These are phyloP conservation scores for Cystobasidium pallidum DNA, from an alignment of 1,284 basidiomycete genomes.

Conservation along the genomic window DNA sequence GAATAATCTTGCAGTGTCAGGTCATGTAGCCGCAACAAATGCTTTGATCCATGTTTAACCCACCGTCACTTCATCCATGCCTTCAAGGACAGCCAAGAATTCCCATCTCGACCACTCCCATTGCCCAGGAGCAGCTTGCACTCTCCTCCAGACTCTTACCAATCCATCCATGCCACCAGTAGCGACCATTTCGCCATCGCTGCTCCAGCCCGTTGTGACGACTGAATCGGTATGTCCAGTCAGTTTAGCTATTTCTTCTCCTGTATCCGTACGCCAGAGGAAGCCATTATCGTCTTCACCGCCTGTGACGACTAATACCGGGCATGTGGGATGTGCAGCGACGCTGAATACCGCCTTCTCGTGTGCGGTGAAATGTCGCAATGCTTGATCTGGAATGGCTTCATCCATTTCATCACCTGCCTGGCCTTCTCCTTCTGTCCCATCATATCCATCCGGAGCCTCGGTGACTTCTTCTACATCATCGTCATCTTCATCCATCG, in stretches of 20 bases:
- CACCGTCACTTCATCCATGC: slow-evolving; percentile 92
- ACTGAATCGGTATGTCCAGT: slow-evolving; percentile 93
- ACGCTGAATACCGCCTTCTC: slow-evolving; percentile 71
- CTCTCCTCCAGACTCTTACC: slow-evolving; percentile 84
- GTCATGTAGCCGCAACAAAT: no score
- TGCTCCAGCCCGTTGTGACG: slow-evolving; percentile 75
- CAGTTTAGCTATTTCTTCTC: slow-evolving; percentile 77
- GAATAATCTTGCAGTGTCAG: no score
- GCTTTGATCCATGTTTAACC: slow-evolving; percentile 54
- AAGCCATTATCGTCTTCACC: slow-evolving; percentile 95
- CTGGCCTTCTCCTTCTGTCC: slow-evolving; percentile 25
- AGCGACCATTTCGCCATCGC: slow-evolving; percentile 86
- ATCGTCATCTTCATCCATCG: slow-evolving; percentile 42
- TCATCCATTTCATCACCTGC: slow-evolving; percentile 35
- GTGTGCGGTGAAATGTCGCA: slow-evolving; percentile 58
- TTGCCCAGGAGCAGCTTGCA: slow-evolving; percentile 53
- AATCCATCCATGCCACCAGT: slow-evolving; percentile 98
- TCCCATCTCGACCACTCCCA: slow-evolving; percentile 79
- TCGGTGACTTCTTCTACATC: slow-evolving; percentile 16
- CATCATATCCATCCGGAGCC: slow-evolving; percentile 7
- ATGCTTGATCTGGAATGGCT: slow-evolving; percentile 53
- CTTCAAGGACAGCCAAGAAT: slow-evolving; percentile 86
- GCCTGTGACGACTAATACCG: slow-evolving; percentile 83
- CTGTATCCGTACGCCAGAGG: slow-evolving; percentile 86
- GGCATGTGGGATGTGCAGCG: slow-evolving; percentile 71